Conservation (phyloP, 192 early-diverging fungal genomes). For the Umbelopsis sp. region DNA sequence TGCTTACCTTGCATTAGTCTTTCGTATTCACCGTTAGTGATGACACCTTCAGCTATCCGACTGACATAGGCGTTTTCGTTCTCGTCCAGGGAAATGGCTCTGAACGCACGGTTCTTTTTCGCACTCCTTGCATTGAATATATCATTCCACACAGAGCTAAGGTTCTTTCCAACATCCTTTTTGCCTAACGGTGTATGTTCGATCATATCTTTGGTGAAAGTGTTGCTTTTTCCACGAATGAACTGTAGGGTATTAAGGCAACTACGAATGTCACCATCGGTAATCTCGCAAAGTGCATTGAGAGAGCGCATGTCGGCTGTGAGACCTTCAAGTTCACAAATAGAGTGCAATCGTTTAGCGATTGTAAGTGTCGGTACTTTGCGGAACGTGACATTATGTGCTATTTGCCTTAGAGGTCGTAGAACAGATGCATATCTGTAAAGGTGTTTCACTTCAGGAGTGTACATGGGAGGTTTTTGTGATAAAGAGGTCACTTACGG, state of each 20-base stretch:
- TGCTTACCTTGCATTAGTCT: conserved; percentile 81
- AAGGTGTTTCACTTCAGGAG: background rate
- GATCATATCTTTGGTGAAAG: conserved; percentile 51
- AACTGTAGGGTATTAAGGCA: conserved; percentile 88
- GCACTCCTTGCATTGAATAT: conserved; percentile 61
- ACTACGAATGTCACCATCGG: conserved; percentile 85
- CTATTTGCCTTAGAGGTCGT: conserved; percentile 79
- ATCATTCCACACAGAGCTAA: conserved; percentile 83
- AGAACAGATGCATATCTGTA: conserved; percentile 84
- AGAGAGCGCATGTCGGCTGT: conserved; percentile 74
- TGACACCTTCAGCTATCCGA: conserved; percentile 50
- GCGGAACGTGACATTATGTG: conserved; percentile 73
- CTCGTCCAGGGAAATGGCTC: background rate
- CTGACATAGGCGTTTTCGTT: conserved; percentile 46
- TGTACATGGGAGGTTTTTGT: background rate
- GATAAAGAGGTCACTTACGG: conserved; percentile 51
- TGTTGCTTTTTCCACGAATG: conserved; percentile 32
- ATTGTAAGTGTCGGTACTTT: conserved; percentile 64
- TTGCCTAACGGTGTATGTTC: conserved; percentile 56
- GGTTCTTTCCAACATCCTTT: conserved; percentile 80
- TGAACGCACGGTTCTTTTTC: conserved; percentile 16
- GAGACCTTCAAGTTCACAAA: conserved; percentile 79
- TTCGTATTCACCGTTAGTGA: conserved; percentile 81
- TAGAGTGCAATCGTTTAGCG: conserved; percentile 74
- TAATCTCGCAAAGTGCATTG: conserved; percentile 71